These are phyloP conservation scores for Samsoniella hepiali DNA, from an alignment of 2,329 filamentous ascomycete genomes.

Conservation along the genomic window DNA sequence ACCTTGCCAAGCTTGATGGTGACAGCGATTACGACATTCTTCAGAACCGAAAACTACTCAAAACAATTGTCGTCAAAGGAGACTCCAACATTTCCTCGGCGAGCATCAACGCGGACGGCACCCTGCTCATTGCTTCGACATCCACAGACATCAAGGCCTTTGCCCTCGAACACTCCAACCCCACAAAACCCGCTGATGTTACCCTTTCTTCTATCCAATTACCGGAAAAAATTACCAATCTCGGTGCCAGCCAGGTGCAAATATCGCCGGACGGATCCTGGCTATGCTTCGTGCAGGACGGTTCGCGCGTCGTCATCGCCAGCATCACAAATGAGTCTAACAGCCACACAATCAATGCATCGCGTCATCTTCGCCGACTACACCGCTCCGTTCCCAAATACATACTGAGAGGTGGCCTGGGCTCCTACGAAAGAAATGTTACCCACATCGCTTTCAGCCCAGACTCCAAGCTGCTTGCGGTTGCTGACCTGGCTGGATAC, in stretches of 20 bases:
- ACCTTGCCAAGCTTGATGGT: slow-evolving; percentile 41
- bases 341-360: slow-evolving; percentile 30
- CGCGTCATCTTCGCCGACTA: slow-evolving; percentile 51
- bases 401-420: slow-evolving; percentile 61
- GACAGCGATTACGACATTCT: slow-evolving; percentile 42
- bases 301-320: slow-evolving; percentile 54
- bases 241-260: slow-evolving; percentile 66
- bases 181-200: slow-evolving; percentile 55
- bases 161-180: slow-evolving; percentile 53
- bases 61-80: slow-evolving; percentile 65
- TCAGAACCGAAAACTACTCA: slow-evolving; percentile 62
- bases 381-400: slow-evolving; percentile 53
- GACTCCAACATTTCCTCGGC: slow-evolving; percentile 82
- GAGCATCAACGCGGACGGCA: slow-evolving; percentile 67
- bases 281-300: slow-evolving; percentile 62
- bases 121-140: slow-evolving; percentile 73
- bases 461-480: slow-evolving; percentile 74
- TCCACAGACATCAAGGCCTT: slow-evolving; percentile 74
- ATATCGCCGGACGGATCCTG: slow-evolving; percentile 69
- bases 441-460: slow-evolving; percentile 73
- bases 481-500: slow-evolving; percentile 78
- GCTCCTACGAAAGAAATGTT: slow-evolving; percentile 74
- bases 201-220: slow-evolving; percentile 68
- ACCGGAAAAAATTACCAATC: slow-evolving; percentile 51
- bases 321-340: slow-evolving; percentile 25